These are phyloP conservation scores for Candida takata DNA, from an alignment of 805 yeast species.

Conservation along the genomic window DNA sequence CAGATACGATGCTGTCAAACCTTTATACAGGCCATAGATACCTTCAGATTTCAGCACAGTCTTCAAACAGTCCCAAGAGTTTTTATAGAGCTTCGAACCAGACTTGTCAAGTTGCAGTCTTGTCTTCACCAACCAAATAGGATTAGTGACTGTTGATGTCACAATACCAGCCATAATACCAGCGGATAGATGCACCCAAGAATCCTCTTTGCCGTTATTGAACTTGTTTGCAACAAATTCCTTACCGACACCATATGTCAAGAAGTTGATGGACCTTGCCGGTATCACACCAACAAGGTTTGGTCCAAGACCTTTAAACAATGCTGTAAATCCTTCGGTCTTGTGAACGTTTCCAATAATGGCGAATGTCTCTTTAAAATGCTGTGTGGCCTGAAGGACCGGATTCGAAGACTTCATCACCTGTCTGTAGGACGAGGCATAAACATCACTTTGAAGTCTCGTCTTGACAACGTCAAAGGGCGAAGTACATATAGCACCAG, in stretches of 20 bases:
- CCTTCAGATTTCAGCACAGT: constrained; percentile 76
- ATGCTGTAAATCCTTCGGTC: constrained; percentile 76
- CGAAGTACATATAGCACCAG: constrained; percentile 89
- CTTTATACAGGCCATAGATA: constrained; percentile 70
- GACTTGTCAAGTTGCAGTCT: constrained; percentile 86
- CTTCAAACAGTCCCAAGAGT: constrained; percentile 76
- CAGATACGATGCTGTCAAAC: constrained; percentile 88
- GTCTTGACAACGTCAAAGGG: constrained; percentile 97
- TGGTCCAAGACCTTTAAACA: constrained; percentile 95
- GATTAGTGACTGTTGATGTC: constrained; percentile 94
- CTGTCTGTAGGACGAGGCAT: constrained; percentile 45
- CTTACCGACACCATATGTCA: constrained; percentile 93
- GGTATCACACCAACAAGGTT: constrained; percentile 97
- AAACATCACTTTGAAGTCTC: constrained; percentile 85
- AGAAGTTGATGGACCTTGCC: constrained; percentile 93
- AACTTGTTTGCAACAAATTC: constrained; percentile 59
- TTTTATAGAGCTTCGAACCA: constrained; percentile 57
- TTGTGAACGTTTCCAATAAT: constrained; percentile 64
- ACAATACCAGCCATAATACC: constrained; percentile 91
- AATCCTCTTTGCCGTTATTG: constrained; percentile 68
- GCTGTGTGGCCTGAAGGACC: constrained; percentile 47
- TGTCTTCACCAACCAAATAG: constrained; percentile 95
- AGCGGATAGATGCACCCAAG: constrained; percentile 78
- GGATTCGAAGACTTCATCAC: constrained; percentile 25
- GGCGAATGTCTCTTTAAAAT: constrained; percentile 74